Evolutionary conservation across 495 filamentous ascomycete genomes (phyloP).

Genomic region (Astrothelium macrocarpum): DNA sequence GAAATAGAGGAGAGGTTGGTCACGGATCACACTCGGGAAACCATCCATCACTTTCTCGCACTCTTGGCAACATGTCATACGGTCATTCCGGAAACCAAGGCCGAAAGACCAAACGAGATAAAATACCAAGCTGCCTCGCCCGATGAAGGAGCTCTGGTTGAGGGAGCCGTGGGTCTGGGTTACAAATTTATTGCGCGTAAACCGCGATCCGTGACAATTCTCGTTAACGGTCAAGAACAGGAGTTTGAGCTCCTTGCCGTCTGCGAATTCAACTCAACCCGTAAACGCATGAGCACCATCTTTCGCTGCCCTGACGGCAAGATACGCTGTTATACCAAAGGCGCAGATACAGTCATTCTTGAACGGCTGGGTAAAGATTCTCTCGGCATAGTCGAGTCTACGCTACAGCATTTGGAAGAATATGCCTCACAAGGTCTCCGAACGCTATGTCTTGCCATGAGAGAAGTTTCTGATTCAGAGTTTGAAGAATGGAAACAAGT

Average conservation of each 20-base stretch:
- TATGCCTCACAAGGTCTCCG: conserved; percentile 95
- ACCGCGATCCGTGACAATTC: conserved; percentile 74
- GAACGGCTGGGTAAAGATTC: conserved; percentile 81
- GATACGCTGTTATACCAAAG: conserved; percentile 87
- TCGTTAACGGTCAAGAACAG: conserved; percentile 54
- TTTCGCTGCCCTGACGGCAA: conserved; percentile 95
- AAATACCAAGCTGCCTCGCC: conserved; percentile 98
- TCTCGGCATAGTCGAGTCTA: conserved; percentile 59
- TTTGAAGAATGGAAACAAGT: conserved; percentile 81
- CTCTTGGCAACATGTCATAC: conserved; percentile 91
- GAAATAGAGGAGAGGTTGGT: conserved; percentile 43
- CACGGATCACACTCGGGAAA: conserved; percentile 27
- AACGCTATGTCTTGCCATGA: conserved; percentile 90
- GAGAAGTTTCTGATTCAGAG: conserved; percentile 85
- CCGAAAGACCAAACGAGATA: conserved; percentile 66
- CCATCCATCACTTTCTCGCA: conserved; percentile 83
- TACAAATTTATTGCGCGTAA: conserved; percentile 87
- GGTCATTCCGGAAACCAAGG: conserved; percentile 83
- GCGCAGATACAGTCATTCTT: conserved; percentile 93
- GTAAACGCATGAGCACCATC: conserved; percentile 96
- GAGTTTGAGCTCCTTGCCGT: conserved; percentile 92
- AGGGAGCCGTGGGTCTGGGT: conserved; percentile 76
- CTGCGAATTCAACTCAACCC: conserved; percentile 96
- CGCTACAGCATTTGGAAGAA: conserved; percentile 89
- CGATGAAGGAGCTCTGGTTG: conserved; percentile 92